phyloP scores from a whole-genome alignment of 139 green algal species.

The Coccomyxa sp. region DNA sequence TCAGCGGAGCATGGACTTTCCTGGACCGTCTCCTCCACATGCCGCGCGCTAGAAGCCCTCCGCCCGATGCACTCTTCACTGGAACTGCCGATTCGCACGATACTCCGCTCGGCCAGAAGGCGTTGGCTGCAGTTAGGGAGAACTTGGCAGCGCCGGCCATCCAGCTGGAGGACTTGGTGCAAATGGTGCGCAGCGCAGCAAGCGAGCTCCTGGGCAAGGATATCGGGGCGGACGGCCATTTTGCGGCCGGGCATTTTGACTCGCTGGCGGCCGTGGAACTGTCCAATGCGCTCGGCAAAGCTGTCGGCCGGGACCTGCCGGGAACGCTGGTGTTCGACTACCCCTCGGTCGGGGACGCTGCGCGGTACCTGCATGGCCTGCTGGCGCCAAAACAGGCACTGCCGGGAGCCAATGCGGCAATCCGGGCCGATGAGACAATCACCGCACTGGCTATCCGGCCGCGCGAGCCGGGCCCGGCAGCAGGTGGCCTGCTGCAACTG shows the following conservation, averaged over 20 bases:
- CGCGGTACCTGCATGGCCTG: slow-evolving; percentile 15
- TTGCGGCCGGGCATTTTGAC: slow-evolving; percentile 53
- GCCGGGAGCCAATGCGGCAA: no score
- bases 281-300: slow-evolving; percentile 30
- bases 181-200: not conserved
- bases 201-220: not conserved
- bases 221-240: not conserved
- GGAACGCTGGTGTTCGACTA: slow-evolving; percentile 75
- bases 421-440: no score
- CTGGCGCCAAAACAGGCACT: not conserved
- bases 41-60: no score
- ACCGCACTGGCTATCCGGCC: no score
- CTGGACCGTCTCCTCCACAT: not conserved
- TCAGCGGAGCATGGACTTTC: slow-evolving; percentile 8
- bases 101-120: no score
- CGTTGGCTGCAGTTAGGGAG: not conserved
- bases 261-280: slow-evolving; percentile 67
- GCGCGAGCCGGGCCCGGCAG: no score
- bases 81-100: no score
- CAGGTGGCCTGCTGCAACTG: not conserved
- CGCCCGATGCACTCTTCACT: no score
- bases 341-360: slow-evolving; percentile 49
- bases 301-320: slow-evolving; percentile 39
- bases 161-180: not conserved
- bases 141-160: no score